Percentiles rank a stretch among this genome's conserved stretches.
Evolutionary conservation across 352 stramenopile species (phyloP).

Genomic region (Phytophthora aleatoria): DNA sequence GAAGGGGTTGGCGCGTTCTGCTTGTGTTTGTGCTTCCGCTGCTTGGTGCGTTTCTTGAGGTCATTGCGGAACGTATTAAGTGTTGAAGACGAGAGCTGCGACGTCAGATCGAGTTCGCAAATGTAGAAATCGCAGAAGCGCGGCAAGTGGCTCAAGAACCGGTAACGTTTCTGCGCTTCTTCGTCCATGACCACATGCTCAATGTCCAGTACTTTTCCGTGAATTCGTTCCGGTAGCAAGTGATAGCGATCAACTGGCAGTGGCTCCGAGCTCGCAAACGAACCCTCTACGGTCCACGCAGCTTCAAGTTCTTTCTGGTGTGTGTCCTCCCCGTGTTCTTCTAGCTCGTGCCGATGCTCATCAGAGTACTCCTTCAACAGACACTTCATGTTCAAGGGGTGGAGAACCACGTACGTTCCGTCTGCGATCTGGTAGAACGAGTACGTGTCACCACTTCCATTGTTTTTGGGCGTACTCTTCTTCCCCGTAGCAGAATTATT

Average conservation of each 20-base stretch:
- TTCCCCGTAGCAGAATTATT: neutral
- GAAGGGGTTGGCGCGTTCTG: slow-evolving; percentile 28
- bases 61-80: slow-evolving; percentile 61
- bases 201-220: slow-evolving; percentile 77
- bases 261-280: slow-evolving; percentile 17
- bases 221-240: slow-evolving; percentile 56
- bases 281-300: slow-evolving; percentile 36
- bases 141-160: slow-evolving; percentile 87
- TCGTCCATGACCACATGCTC: slow-evolving; percentile 90
- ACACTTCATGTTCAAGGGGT: slow-evolving; percentile 91
- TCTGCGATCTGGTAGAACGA: slow-evolving; percentile 89
- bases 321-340: slow-evolving; percentile 18
- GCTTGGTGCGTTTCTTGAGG: slow-evolving; percentile 79
- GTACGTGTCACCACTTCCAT: slow-evolving; percentile 48
- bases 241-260: slow-evolving; percentile 46
- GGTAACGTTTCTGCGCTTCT: slow-evolving; percentile 82
- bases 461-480: slow-evolving; percentile 21
- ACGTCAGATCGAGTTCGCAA: slow-evolving; percentile 81
- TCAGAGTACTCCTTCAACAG: slow-evolving; percentile 76
- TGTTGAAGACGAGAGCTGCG: slow-evolving; percentile 74
- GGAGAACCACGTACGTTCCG: slow-evolving; percentile 88
- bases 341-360: slow-evolving; percentile 34
- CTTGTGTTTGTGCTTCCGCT: slow-evolving; percentile 63
- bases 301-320: slow-evolving; percentile 32
- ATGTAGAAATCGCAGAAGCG: slow-evolving; percentile 89